A percentile compares a stretch with the other conserved stretches of the same genome.
Conservation (phyloP, 164 flowering plant species). For the Umbilicus rupestris region DNA sequence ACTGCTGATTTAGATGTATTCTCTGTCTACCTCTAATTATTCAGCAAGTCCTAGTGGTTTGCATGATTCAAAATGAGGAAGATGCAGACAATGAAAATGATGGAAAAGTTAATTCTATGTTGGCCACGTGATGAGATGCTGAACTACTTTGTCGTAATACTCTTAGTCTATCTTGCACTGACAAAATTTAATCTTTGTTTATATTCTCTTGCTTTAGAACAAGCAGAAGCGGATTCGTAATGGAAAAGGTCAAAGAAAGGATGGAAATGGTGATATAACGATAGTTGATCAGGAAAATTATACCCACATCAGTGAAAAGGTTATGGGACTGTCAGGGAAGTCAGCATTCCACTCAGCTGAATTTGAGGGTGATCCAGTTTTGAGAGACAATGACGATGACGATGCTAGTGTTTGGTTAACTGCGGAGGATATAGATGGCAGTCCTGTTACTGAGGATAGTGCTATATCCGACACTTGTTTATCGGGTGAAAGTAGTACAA, state of each 20-base stretch:
- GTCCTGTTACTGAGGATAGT: conserved; percentile 80
- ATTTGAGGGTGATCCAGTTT: conserved; percentile 70
- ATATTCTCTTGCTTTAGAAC: background rate
- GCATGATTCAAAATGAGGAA: too few species aligned
- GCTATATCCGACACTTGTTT: conserved; percentile 59
- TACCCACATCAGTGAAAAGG: conserved; percentile 19
- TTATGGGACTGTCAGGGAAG: conserved; percentile 23
- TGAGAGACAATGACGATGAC: conserved; percentile 57
- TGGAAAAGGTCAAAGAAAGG: conserved; percentile 14
- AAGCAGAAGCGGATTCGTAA: conserved; percentile 2
- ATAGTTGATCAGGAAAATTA: conserved; percentile 25
- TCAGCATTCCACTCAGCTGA: conserved; percentile 24
- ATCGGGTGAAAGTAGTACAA: conserved; percentile 47
- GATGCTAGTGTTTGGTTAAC: conserved; percentile 51
- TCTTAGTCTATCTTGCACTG: background rate
- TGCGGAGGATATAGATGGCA: conserved; percentile 65
- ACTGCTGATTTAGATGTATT: too few species aligned
- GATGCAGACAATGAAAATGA: too few species aligned
- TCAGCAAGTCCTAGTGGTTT: too few species aligned
- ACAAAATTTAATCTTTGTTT: background rate
- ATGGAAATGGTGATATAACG: conserved; percentile 36
- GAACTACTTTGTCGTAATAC: too few species aligned
- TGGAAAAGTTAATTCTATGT: too few species aligned
- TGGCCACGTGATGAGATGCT: too few species aligned
- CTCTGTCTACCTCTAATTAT: too few species aligned